Evolutionary conservation across 2,329 filamentous ascomycete species (phyloP), one percentile per base, ranked within the genome.

Genomic region (Botrytis hyacinthi): DNA sequence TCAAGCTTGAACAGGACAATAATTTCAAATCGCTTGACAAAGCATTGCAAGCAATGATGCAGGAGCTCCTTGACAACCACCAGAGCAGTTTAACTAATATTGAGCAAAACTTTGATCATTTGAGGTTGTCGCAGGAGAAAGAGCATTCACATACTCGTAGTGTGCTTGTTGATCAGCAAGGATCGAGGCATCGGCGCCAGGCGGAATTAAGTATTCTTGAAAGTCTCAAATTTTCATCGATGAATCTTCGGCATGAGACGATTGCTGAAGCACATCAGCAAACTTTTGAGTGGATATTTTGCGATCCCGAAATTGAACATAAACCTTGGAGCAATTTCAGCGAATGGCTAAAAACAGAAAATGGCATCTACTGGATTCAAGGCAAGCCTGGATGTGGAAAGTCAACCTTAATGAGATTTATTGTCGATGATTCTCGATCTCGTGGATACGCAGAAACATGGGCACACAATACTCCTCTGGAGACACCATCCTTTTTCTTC

Each of bases 401-500:
- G 46, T 75, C 74, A n/a, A 78, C 76, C 9, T 35, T 78, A 16
- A 76, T 77, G 75, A 75, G 57, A 37, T 76, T 73, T 42, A 72
- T 77, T n/a, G 57, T 26, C 37, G 59, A 71, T 4, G 16, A 74
- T 59, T 42, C 26, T 2, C 35, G 26, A 29, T 74, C 68, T 22
- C 40, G 6, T 32, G 22, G 65, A 9, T 76, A 82, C 7, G 73
- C 73, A 4, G 59, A 2, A 40, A 35, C 29, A 7, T 83, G 82
- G 83, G 76, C 81, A 0, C 75, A 42, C 0, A 16, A 16, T 10
- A 35, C n/a, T 4, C 46, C 73, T 12, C n/a, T 72, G 29, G 65
- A 79, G 4, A 82, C 79, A 0, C 82, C 83, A 0, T 81, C 80
- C 0, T 86, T 83, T 76, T 86, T 85, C 76, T 85, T 86, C 72